Evolutionary conservation across 2,329 filamentous ascomycete species (phyloP), one percentile per base, ranked within the genome.

Genomic region (Colletotrichum sp.): DNA sequence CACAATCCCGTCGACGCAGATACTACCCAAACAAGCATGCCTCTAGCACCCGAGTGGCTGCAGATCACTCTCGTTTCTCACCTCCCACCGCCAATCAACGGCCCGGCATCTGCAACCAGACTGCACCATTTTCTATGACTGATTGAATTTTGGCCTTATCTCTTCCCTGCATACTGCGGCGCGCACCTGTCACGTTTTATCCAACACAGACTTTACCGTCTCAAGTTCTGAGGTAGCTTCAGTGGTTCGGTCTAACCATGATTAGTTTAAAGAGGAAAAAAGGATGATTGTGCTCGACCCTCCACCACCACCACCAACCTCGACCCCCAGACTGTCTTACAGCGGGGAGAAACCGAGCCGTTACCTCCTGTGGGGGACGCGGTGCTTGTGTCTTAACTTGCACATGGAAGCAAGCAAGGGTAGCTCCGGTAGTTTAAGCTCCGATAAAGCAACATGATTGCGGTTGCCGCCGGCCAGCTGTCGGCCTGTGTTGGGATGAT

Each of bases 61-160:
- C 62, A 71, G 75, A 71, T 69, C 66, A 13, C 52, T 30, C 16
- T 8, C 10, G 66, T 30, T 49, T 36, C 28, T 13, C 24, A 59
- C 16, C n/a, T 26, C 12, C n/a, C 18, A 9, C n/a, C n/a, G 30
- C n/a, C n/a, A 36, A 24, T 30, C 39, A 71, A 60, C 64, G 68
- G 68, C 26, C 15, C 68, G 26, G 26, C 44, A 60, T 10, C 15
- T 49, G 49, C 64, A 34, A n/a, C 65, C 44, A 39, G n/a, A 64
- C 68, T 32, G 44, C 72, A 55, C 39, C 62, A 67, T 70, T 77
- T 49, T 77, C 69, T 76, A 77, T 77, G 76, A 77, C 69, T 73
- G 73, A 74, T 77, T 66, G 60, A 77, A 74, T 72, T 63, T 76
- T 44, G 60, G 73, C 68, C 76, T 77, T 77, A 77, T 77, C 74